Conservation (phyloP, 2,329 filamentous ascomycete genomes). For the Neofusicoccum kwambonambiense region DNA sequence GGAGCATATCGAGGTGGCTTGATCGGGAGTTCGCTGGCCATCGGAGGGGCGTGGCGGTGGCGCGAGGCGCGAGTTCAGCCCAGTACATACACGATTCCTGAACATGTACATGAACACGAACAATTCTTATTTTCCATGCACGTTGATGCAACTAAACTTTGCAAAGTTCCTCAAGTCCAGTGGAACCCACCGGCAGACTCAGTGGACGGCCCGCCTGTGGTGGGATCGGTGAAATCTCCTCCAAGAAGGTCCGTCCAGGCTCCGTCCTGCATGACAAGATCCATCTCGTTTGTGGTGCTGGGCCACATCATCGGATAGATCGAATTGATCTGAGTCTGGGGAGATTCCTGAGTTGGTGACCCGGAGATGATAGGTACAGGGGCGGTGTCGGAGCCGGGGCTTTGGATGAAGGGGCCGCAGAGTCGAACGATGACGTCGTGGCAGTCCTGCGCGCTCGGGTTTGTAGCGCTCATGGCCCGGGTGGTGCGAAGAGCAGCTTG, state of each 20-base stretch:
- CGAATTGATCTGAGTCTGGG: conserved; percentile 23
- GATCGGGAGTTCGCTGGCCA: background rate
- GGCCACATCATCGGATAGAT: conserved; percentile 25
- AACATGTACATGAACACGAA: no score
- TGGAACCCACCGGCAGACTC: background rate
- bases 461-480: conserved; percentile 38
- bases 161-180: background rate
- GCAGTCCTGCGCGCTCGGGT: conserved; percentile 44
- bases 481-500: conserved; percentile 38
- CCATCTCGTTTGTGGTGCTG: conserved; percentile 22
- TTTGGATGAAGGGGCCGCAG: conserved; percentile 32
- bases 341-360: conserved; percentile 21
- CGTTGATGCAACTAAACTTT: background rate
- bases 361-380: conserved; percentile 13
- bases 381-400: conserved; percentile 6
- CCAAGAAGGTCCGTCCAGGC: conserved; percentile 21
- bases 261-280: conserved; percentile 24
- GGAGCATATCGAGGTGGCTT: conserved; percentile 7
- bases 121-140: background rate
- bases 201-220: background rate
- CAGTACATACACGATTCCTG: background rate
- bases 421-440: conserved; percentile 43
- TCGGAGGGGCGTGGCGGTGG: background rate
- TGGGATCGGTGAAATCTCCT: background rate
- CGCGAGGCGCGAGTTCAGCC: background rate